Percentiles rank a stretch among this genome's conserved stretches.
These are phyloP conservation scores for Rhodotorula sp. DNA, from an alignment of 1,284 basidiomycete genomes.

Conservation along the genomic window DNA sequence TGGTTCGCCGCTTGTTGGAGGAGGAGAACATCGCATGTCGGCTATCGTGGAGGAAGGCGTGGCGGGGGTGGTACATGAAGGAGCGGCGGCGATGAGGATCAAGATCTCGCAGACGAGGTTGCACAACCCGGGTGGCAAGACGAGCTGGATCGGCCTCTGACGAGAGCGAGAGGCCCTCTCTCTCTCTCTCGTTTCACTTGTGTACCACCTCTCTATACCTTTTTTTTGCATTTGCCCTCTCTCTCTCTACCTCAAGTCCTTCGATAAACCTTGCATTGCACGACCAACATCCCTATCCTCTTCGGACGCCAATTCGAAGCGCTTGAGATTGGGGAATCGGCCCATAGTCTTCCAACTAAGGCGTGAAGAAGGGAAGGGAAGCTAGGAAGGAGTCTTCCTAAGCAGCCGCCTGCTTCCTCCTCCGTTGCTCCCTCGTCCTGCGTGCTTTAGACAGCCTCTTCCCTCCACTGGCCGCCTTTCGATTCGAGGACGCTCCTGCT, in stretches of 20 bases:
- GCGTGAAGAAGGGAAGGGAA: no score
- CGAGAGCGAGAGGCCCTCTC: neutral
- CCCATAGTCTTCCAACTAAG: no score
- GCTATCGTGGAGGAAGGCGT: slow-evolving; percentile 26
- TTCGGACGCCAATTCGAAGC: no score
- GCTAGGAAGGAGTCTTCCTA: no score
- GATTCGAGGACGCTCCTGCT: neutral
- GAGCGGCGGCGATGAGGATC: slow-evolving; percentile 50
- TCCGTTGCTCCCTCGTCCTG: slow-evolving; percentile 5
- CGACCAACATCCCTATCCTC: no score
- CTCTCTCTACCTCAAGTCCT: neutral
- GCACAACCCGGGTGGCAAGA: slow-evolving; percentile 84
- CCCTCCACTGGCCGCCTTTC: neutral
- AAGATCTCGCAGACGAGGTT: slow-evolving; percentile 90
- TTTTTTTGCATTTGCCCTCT: neutral
- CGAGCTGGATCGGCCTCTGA: slow-evolving; percentile 86
- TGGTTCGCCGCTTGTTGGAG: neutral
- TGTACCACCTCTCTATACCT: neutral
- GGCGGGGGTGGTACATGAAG: neutral
- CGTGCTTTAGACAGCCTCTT: neutral
- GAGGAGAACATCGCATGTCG: slow-evolving; percentile 20
- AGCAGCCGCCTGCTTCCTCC: no score
- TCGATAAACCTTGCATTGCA: no score
- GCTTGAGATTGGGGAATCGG: no score
- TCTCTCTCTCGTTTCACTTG: neutral